These are phyloP conservation scores for Rubroboletus satanas DNA, from an alignment of 768 basidiomycete genomes.

Conservation along the genomic window DNA sequence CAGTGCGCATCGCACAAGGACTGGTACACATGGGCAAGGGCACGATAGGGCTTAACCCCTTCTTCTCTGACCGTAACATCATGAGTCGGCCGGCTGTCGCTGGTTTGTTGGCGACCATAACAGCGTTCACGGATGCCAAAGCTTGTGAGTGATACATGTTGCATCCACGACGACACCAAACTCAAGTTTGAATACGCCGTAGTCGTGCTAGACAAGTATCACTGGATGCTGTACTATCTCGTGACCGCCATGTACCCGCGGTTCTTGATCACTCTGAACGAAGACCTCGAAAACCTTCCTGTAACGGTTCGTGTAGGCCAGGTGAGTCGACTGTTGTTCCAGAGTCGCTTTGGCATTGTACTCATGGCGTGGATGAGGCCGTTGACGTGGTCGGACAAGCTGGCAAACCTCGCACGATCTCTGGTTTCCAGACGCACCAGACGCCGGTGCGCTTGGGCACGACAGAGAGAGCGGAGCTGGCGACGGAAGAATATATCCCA, in stretches of 20 bases:
- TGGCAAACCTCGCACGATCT: conserved; percentile 93
- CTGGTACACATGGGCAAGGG: conserved; percentile 99
- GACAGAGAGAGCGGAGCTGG: conserved; percentile 91
- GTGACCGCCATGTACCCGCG: conserved; percentile 96
- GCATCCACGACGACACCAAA: background rate
- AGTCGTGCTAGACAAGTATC: conserved; percentile 94
- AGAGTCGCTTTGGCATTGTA: background rate
- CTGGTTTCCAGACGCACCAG: conserved; percentile 97
- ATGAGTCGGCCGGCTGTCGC: conserved; percentile 88
- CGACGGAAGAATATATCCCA: conserved; percentile 94
- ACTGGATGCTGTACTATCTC: conserved; percentile 99
- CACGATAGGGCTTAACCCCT: conserved; percentile 93
- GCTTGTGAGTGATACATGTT: conserved; percentile 59
- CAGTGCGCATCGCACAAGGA: conserved; percentile 93
- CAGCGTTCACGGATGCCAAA: conserved; percentile 93
- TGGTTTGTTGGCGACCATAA: conserved; percentile 81
- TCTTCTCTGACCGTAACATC: conserved; percentile 88
- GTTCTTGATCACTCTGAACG: conserved; percentile 95
- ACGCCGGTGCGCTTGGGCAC: conserved; percentile 95
- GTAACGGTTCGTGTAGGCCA: conserved; percentile 95
- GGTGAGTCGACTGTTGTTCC: conserved; percentile 37
- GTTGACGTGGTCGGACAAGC: conserved; percentile 98
- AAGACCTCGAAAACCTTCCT: conserved; percentile 78
- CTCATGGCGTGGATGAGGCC: conserved; percentile 46
- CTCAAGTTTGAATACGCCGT: conserved; percentile 1